Base-by-base conservation (phyloP, 352 stramenopile species). In the Elongisporangium anandrum region DNA sequence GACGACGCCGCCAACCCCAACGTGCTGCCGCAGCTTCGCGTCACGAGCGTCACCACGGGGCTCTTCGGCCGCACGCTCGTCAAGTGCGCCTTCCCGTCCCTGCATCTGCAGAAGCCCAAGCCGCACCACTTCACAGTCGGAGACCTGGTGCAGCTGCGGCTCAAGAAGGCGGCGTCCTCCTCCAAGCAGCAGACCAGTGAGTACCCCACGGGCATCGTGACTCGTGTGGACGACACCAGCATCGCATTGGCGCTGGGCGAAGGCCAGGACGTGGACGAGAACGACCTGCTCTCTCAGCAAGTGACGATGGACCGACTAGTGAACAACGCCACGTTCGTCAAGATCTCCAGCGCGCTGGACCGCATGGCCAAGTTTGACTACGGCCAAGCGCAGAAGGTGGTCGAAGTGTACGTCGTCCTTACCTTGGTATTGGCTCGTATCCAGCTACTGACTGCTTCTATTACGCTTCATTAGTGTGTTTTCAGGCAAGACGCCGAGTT, bases 241-340 rank as follows among this genome's bases (percentile, higher is more conserved):
- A 77, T 95, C 45, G 87, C 79, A 9, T 55, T 92, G 15, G 82
- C 73, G 6, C 58, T 91, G 10, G 65, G 75, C 48, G 72, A 76
- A 9, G 65, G 84, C 3, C 65, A 92, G 9, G 75, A 90, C 12
- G 58, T 82, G 26, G 81, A 92, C 5, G 76, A 83, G 51, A 59
- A 76, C 39, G 67, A 81, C 12, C 54, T 85, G 38, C 54, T 78
- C 9, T 29, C 55, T 6, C 59, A 69, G 21, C 48, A 20, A 0
- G 56, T 94, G 3, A 86, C 83, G 17, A 64, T 97, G 20, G 88
- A 97, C 56, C 78, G 85, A 34, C 64, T 97, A 10, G 82, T 87
- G 26, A 97, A 96, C 67, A 92, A 92, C 51, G 85, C 85, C 17
- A 96, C 87, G 12, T 94, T 92, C 57, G 50, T 70, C 48, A 95